Base-by-base conservation (phyloP, 148 eudicot species). In the Gaultheria prostrata region DNA sequence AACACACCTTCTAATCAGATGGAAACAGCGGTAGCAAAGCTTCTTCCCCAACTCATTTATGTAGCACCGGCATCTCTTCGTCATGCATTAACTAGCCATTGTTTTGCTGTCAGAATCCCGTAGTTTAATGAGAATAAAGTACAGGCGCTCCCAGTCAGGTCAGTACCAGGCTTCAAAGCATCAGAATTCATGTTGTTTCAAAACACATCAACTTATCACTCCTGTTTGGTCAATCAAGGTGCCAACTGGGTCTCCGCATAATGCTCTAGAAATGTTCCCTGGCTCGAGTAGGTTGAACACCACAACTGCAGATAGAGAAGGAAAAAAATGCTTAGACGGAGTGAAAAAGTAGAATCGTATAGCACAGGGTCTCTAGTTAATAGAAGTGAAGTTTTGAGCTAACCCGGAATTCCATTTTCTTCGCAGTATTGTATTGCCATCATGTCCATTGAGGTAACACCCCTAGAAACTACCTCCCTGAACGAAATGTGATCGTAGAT, bases 361-460 rank as follows among this genome's bases (percentile, higher is more conserved):
- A 3, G 18, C 9, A 33, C 46, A 32, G 8, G 21, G 26, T 13
- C 43, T 43, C 50, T 13, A 48, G 35, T n/a, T 28, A 26, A 26
- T 49, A 9, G 77, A 74, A 0, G 13, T 6, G 33, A 11, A 12
- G 33, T 14, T 49, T 24, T 67, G 33, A 76, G 30, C 95, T 51
- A 87, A 97, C 99, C 99, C 46, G 99, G 92, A 86, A 97, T 92
- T 71, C 90, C 92, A 80, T 92, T 94, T 80, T 94, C 98, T 86
- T 97, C 97, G 30, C 99, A 97, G 80, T 89, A 91, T 78, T 94
- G 90, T 76, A 93, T 88, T 18, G 97, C 95, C 97, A 91, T 97
- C 94, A 91, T 77, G 83, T 94, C 99, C 94, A 97, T 92, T 6
- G 92, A 87, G 67, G 92, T 87, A 50, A 89, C 76, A 51, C 94